A percentile compares a stretch with the other conserved stretches of the same genome.
These are phyloP conservation scores for Zymoseptoria tritici DNA, from an alignment of 2,329 filamentous ascomycete genomes.

Conservation along the genomic window DNA sequence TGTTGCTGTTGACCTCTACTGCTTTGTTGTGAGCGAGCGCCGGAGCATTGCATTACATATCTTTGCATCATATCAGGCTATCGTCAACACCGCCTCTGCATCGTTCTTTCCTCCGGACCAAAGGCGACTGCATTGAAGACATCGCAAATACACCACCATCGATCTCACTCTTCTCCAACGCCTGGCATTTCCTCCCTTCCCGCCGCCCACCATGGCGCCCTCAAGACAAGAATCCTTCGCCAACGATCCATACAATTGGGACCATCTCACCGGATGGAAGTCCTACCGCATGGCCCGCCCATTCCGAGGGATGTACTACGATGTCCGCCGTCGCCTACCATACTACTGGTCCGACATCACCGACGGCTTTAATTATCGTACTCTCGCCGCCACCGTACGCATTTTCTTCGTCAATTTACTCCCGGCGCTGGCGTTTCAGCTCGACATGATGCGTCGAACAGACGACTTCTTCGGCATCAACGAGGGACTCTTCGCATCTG, in stretches of 20 bases:
- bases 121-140: background rate
- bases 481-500: slow-evolving; percentile 49
- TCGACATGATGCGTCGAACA: slow-evolving; percentile 52
- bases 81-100: background rate
- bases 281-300: slow-evolving; percentile 35
- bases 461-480: slow-evolving; percentile 48
- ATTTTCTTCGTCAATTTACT: slow-evolving; percentile 56
- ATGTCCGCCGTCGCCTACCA: slow-evolving; percentile 45
- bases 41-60: background rate
- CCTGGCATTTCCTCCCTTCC: background rate
- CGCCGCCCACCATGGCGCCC: slow-evolving; percentile 3
- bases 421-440: slow-evolving; percentile 51
- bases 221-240: slow-evolving; percentile 11
- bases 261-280: slow-evolving; percentile 29
- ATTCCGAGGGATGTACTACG: slow-evolving; percentile 48
- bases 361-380: slow-evolving; percentile 50
- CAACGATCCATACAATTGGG: slow-evolving; percentile 32
- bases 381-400: slow-evolving; percentile 47
- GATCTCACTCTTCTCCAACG: background rate
- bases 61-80: background rate
- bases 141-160: background rate
- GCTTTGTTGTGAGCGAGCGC: background rate
- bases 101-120: background rate
- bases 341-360: slow-evolving; percentile 51
- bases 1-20: background rate